phyloP scores from a whole-genome alignment of 306 rosid species.

The Morella rubra region DNA sequence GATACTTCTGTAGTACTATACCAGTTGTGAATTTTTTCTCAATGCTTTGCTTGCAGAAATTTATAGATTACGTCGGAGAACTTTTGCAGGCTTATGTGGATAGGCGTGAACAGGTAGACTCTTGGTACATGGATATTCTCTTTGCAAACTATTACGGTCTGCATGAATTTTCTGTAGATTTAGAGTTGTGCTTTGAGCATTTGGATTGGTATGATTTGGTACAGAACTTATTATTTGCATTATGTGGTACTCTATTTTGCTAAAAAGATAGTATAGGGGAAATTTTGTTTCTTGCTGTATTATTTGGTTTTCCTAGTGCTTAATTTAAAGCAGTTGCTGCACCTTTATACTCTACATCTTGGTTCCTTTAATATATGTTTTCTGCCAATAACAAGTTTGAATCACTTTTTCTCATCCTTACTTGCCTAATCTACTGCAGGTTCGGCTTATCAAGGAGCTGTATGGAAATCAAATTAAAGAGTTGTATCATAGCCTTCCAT shows the following conservation, averaged over 20 bases:
- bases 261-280: background rate
- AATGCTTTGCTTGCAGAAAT: slow-evolving; percentile 63
- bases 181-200: background rate
- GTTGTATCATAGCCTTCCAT: slow-evolving; percentile 82
- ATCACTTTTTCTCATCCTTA: background rate
- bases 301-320: background rate
- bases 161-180: slow-evolving; percentile 4
- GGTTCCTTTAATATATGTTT: background rate
- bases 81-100: slow-evolving; percentile 93
- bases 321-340: background rate
- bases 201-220: background rate
- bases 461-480: slow-evolving; percentile 86
- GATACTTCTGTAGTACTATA: slow-evolving; percentile 8
- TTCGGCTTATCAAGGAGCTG: slow-evolving; percentile 87
- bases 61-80: slow-evolving; percentile 91
- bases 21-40: slow-evolving; percentile 24
- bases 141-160: slow-evolving; percentile 19
- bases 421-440: slow-evolving; percentile 49
- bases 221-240: background rate
- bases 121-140: slow-evolving; percentile 31
- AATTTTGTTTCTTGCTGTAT: background rate
- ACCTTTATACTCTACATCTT: background rate
- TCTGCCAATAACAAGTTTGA: slow-evolving; percentile 19
- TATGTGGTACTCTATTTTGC: background rate
- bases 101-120: slow-evolving; percentile 90